A percentile compares a stretch with the other conserved stretches of the same genome.
phyloP scores from a whole-genome alignment of 2,329 filamentous ascomycete species.

The Fusarium cyanostomum region DNA sequence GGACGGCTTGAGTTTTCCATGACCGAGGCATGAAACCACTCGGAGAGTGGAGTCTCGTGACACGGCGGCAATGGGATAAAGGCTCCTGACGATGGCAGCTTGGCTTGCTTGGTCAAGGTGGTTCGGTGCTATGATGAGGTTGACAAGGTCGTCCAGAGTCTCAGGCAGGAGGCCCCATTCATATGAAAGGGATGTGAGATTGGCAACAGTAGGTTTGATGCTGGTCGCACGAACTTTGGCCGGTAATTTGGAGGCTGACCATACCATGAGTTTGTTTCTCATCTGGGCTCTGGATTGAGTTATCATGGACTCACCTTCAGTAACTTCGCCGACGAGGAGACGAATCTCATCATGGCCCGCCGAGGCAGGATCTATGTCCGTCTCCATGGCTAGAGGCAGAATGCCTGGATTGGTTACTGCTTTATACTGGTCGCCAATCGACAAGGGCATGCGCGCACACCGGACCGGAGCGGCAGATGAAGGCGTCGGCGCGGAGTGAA shows the following conservation, averaged over 20 bases:
- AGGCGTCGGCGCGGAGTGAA: neutral
- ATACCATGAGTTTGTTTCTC: neutral
- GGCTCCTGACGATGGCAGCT: constrained; percentile 73
- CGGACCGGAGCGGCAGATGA: constrained; percentile 23
- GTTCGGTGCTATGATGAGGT: constrained; percentile 72
- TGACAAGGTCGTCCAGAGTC: constrained; percentile 70
- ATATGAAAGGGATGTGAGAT: constrained; percentile 70
- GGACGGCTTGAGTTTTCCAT: constrained; percentile 79
- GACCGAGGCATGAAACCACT: constrained; percentile 77
- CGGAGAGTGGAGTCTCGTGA: constrained; percentile 68
- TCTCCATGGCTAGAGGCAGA: constrained; percentile 16
- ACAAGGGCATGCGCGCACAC: neutral
- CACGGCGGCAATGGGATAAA: constrained; percentile 79
- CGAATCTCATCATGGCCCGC: constrained; percentile 47
- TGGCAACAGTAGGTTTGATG: constrained; percentile 72
- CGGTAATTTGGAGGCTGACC: constrained; percentile 65
- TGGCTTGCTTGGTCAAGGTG: constrained; percentile 80
- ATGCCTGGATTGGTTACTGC: no score
- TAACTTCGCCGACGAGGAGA: constrained; percentile 50
- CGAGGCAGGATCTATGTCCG: constrained; percentile 38
- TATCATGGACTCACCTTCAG: constrained; percentile 42
- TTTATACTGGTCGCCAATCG: neutral
- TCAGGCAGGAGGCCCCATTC: constrained; percentile 72
- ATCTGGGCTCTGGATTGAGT: neutral
- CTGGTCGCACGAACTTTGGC: constrained; percentile 72